Evolutionary conservation across 805 yeast species (phyloP).

Genomic region (Ogataea pini): DNA sequence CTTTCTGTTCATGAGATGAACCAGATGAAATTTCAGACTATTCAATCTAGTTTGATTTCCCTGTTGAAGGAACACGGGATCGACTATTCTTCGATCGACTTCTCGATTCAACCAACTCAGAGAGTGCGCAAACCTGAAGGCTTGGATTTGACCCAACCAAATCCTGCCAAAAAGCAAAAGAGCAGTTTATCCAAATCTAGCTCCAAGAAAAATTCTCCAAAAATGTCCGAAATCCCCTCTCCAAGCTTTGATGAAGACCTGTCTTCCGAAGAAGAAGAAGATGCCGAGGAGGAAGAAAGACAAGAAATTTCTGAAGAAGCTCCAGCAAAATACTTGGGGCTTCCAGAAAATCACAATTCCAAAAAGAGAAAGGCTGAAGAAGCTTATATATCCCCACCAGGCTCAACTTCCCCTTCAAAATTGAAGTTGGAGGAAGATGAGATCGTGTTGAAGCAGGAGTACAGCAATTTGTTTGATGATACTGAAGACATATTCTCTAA

Average conservation of each 20-base stretch:
- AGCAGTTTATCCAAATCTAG: slow-evolving; percentile 9
- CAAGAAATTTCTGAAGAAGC: slow-evolving; percentile 8
- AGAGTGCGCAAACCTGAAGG: slow-evolving; percentile 30
- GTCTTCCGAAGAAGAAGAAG: slow-evolving; percentile 27
- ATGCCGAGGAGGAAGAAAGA: slow-evolving; percentile 19
- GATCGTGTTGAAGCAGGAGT: slow-evolving; percentile 28
- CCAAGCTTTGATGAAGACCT: slow-evolving; percentile 27
- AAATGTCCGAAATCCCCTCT: slow-evolving; percentile 22
- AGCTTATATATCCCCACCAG: slow-evolving; percentile 32
- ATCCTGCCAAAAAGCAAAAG: slow-evolving; percentile 24
- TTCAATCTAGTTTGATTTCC: slow-evolving; percentile 21
- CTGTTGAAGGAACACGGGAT: slow-evolving; percentile 20
- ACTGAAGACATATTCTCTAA: slow-evolving; percentile 23
- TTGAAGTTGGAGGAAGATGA: slow-evolving; percentile 32
- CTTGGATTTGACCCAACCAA: slow-evolving; percentile 26
- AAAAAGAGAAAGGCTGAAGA: slow-evolving; percentile 24
- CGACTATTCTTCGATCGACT: slow-evolving; percentile 19
- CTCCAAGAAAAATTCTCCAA: slow-evolving; percentile 6
- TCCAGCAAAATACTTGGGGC: not conserved
- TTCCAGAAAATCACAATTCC: slow-evolving; percentile 5
- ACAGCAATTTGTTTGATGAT: slow-evolving; percentile 31
- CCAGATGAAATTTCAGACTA: slow-evolving; percentile 14
- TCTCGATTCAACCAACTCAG: slow-evolving; percentile 14
- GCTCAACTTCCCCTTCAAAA: slow-evolving; percentile 34
- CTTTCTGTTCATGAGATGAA: slow-evolving; percentile 16